Evolutionary conservation across 257 asterid species (phyloP), one percentile per base, ranked within the genome.

Genomic region (Solanum piurae): DNA sequence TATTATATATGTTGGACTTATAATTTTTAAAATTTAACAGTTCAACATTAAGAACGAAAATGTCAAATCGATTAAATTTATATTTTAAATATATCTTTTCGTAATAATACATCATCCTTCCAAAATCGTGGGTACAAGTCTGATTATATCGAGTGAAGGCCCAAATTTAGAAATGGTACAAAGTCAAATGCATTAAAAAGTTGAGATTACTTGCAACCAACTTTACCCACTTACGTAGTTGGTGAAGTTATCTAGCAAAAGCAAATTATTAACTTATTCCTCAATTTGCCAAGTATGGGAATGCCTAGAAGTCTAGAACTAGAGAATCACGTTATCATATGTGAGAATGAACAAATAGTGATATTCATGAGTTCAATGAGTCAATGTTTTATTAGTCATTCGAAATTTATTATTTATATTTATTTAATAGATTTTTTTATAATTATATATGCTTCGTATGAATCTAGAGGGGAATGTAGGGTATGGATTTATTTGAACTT

Each of bases 41-140:
- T 55, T 55, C 23, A 55, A 16, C 4, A 2, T 52, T 55, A 55
- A 2, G 0, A 55, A 55, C 2, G 0, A 16, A 55, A 55, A 55
- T 1, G 0, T 55, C 10, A 55, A 55, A 55, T 1, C 7, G 3
- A 49, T 49, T 5, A 49, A 49, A 49, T 49, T 49, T 49, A 49
- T 49, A 5, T 49, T 12, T 5, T 13, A 49, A 4, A 49, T 49
- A 5, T 14, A 14, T 49, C 0, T 49, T 14, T 49, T 49, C 1
- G 3, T 55, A 55, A 55, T 55, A 18, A 1, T 6, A 1, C 4
- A 18, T 2, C 4, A 18, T 55, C 10, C 62, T 55, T 55, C 0
- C 4, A 0, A 55, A 55, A 55, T 55, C 2, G 0, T 18, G 1
- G 9, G 0, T 18, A 16, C 9, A 4, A 7, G 0, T 18, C 9